A percentile compares a stretch with the other conserved stretches of the same genome.
phyloP scores from a whole-genome alignment of 2,329 filamentous ascomycete species.

The Verticillium nonalfalfae region DNA sequence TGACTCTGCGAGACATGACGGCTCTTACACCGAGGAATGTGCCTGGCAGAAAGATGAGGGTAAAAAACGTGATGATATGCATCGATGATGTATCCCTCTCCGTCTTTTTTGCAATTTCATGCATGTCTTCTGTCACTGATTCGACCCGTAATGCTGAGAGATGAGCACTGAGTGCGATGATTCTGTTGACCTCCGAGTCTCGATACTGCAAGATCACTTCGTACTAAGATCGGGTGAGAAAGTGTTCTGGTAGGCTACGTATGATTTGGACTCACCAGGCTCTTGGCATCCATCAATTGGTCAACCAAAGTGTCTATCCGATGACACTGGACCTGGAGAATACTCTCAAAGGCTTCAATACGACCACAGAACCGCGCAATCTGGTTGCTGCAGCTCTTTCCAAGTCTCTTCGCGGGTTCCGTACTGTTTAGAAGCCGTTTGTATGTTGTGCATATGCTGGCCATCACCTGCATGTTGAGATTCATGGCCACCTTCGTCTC shows the following conservation, averaged over 20 bases:
- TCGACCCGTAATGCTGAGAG: neutral
- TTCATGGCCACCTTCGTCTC: neutral
- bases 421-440: neutral
- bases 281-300: neutral
- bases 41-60: constrained; percentile 21
- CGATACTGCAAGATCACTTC: neutral
- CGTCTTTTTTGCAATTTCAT: constrained; percentile 44
- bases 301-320: neutral
- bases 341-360: neutral
- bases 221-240: neutral
- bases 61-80: constrained; percentile 22
- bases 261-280: neutral
- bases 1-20: neutral
- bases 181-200: neutral
- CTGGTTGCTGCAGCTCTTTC: neutral
- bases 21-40: constrained; percentile 21
- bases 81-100: constrained; percentile 31
- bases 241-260: neutral
- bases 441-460: neutral
- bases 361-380: neutral
- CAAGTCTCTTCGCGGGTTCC: neutral
- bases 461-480: neutral
- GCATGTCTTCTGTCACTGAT: constrained; percentile 21
- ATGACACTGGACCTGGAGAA: neutral
- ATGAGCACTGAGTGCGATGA: neutral